phyloP scores from a whole-genome alignment of 345 rosid genomes.

The Angophora floribunda region DNA sequence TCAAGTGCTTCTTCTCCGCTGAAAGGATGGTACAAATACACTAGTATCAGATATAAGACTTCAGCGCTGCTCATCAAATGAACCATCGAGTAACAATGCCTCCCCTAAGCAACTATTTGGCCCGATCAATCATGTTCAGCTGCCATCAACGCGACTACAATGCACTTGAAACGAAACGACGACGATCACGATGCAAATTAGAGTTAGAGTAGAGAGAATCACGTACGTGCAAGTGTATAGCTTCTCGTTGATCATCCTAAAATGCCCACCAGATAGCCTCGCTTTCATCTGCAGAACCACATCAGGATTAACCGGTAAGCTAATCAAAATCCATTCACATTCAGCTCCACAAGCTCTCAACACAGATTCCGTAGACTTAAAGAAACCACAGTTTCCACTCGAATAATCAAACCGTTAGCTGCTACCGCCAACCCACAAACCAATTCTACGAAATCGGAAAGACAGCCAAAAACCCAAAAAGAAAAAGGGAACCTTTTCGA shows the following conservation, averaged over 20 bases:
- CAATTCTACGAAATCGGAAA: not conserved
- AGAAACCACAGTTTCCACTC: not conserved
- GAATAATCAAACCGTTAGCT: not conserved
- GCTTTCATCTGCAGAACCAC: slow-evolving; percentile 58
- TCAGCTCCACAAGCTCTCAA: not conserved
- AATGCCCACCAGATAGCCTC: slow-evolving; percentile 73
- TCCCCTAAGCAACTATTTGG: not conserved
- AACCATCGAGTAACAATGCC: not conserved
- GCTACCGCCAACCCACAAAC: not conserved
- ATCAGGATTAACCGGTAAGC: not conserved
- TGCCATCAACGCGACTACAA: not conserved
- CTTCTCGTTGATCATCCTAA: slow-evolving; percentile 90
- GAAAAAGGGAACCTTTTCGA: slow-evolving; percentile 33
- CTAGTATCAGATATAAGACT: not conserved
- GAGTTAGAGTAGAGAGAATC: not conserved
- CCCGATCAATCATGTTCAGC: not conserved
- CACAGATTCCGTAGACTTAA: not conserved
- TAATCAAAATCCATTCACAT: not conserved
- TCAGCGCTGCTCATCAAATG: not conserved
- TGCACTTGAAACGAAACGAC: not conserved
- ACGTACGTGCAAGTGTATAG: slow-evolving; percentile 87
- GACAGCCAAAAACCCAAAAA: not conserved
- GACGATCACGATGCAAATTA: too few relatives aligned
- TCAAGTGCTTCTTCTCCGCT: slow-evolving; percentile 81
- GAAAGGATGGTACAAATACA: not conserved